Evolutionary conservation across 2,329 filamentous ascomycete genomes (phyloP).

Genomic region (Fusarium odoratissimum): DNA sequence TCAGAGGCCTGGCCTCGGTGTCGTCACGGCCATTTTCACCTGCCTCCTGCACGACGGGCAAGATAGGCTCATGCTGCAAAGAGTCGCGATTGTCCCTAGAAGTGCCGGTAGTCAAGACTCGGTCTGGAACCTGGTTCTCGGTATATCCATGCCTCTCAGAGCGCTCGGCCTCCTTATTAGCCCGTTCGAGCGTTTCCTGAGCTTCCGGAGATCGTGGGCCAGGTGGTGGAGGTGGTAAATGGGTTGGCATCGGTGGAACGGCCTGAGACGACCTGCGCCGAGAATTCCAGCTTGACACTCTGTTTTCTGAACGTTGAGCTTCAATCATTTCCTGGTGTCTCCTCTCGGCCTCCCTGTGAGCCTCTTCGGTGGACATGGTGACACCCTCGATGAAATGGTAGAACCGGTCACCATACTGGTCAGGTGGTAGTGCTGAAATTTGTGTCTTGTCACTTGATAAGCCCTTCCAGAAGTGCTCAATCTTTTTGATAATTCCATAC

Average conservation of each 20-base stretch:
- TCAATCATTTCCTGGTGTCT: conserved; percentile 70
- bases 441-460: conserved; percentile 83
- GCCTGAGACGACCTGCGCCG: conserved; percentile 49
- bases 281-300: conserved; percentile 53
- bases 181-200: conserved; percentile 55
- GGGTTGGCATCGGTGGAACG: conserved; percentile 59
- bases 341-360: conserved; percentile 70
- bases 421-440: conserved; percentile 91
- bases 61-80: conserved; percentile 64
- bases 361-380: conserved; percentile 90
- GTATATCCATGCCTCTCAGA: conserved; percentile 48
- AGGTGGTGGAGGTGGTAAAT: conserved; percentile 58
- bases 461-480: conserved; percentile 98
- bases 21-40: conserved; percentile 70
- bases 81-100: conserved; percentile 63
- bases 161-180: conserved; percentile 52
- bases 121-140: conserved; percentile 69
- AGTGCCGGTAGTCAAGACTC: conserved; percentile 61
- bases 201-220: conserved; percentile 52
- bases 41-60: conserved; percentile 93
- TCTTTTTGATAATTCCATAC: conserved; percentile 95
- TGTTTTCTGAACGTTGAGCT: conserved; percentile 50
- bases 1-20: conserved; percentile 52
- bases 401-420: conserved; percentile 93
- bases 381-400: conserved; percentile 90